Evolutionary conservation across 2,329 filamentous ascomycete genomes (phyloP).

Genomic region (Claviceps sp.): DNA sequence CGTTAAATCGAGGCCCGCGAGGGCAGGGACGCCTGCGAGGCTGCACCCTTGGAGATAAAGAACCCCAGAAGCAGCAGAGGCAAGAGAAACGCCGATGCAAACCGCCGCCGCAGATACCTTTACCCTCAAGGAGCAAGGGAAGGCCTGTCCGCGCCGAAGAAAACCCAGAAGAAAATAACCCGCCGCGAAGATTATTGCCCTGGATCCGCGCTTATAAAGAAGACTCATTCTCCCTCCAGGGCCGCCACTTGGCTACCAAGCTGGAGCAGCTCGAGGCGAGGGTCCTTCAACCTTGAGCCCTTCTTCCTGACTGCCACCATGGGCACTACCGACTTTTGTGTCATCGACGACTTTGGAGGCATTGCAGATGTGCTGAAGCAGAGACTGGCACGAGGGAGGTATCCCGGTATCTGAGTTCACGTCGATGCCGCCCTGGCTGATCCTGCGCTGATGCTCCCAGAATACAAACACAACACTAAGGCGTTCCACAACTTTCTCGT

Average conservation of each 20-base stretch:
- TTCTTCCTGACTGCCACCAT: slow-evolving; percentile 78
- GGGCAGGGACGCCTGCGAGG: too few relatives aligned
- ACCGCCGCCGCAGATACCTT: too few relatives aligned
- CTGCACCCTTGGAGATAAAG: too few relatives aligned
- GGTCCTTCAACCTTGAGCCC: slow-evolving; percentile 69
- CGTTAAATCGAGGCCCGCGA: too few relatives aligned
- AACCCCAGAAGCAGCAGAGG: too few relatives aligned
- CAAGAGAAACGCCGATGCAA: too few relatives aligned
- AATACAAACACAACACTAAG: slow-evolving; percentile 57
- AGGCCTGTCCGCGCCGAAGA: too few relatives aligned
- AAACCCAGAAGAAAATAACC: too few relatives aligned
- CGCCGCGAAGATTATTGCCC: too few relatives aligned
- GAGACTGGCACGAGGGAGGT: slow-evolving; percentile 13
- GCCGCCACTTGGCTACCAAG: slow-evolving; percentile 42
- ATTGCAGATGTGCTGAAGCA: slow-evolving; percentile 38
- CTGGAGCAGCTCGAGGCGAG: slow-evolving; percentile 52
- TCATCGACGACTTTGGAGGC: slow-evolving; percentile 66
- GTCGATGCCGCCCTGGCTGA: slow-evolving; percentile 90
- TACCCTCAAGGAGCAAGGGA: too few relatives aligned
- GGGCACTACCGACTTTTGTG: slow-evolving; percentile 80
- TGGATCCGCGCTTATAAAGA: slow-evolving; percentile 47
- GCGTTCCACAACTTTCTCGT: slow-evolving; percentile 60
- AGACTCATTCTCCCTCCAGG: slow-evolving; percentile 59
- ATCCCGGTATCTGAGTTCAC: slow-evolving; percentile 69
- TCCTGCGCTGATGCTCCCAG: slow-evolving; percentile 66